Base-by-base conservation (phyloP, 176 grass and related monocot genomes). In the Cenchrus purpureus region DNA sequence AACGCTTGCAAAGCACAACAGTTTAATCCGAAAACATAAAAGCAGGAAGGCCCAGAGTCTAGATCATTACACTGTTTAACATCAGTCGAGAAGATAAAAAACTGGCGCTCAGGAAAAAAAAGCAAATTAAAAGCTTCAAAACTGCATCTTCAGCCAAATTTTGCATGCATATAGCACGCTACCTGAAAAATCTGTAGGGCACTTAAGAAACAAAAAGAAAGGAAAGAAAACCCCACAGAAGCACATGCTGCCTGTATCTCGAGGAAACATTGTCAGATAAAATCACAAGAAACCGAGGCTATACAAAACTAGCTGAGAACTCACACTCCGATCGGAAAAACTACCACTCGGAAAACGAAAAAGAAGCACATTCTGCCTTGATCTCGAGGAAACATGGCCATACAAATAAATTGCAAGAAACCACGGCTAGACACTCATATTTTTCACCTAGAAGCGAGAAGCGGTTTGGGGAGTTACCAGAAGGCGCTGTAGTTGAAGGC, bases 401-500 rank as follows among this genome's bases (percentile, higher is more conserved):
- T 16, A 69, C 19, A 17, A 15, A 22, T 12, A 46, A 71, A 10
- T 70, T 9, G 67, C 51, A 56, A 70, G 1, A 34, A 79, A 14
- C 22, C 48, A 57, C 17, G 6, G 62, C 37, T 69, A 73, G 80
- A 60, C 29, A 66, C 34, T n/a, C 20, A 60, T 20, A 60, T 9
- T 10, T 10, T 58, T 57, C 0, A 60, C 19, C 57, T 22, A 60
- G 20, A n/a, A 8, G 57, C 19, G 22, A 22, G 7, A 73, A 61
- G 77, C 13, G 44, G 54, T 13, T 19, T 77, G 53, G 10, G 81
- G 81, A 20, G 70, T 45, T 85, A 94, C 89, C 76, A 74, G 82
- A 76, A 91, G 65, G 86, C 86, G 10, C 80, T 89, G 80, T 89
- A 87, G 83, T 89, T 85, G 65, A 84, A 87, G 72, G 79, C 85